phyloP scores from a whole-genome alignment of 768 basidiomycete genomes.

The Collybiopsis confluens region DNA sequence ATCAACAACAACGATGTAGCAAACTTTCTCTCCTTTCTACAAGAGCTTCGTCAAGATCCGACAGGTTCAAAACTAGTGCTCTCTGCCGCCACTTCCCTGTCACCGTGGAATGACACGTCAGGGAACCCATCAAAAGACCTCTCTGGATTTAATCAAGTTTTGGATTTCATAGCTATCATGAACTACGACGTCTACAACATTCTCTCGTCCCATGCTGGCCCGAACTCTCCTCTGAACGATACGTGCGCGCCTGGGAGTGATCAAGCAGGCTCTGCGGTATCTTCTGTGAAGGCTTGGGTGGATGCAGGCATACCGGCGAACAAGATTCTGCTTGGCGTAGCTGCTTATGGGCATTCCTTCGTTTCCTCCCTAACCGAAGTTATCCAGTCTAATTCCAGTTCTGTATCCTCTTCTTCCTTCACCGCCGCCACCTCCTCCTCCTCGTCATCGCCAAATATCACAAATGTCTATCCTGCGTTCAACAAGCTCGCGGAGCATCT shows the following conservation, averaged over 20 bases:
- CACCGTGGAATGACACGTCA: conserved; percentile 41
- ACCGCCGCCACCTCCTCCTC: too few species aligned
- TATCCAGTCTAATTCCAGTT: conserved; percentile 18
- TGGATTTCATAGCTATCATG: conserved; percentile 53
- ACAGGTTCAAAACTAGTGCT: conserved; percentile 53
- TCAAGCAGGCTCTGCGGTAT: conserved; percentile 71
- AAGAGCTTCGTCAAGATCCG: conserved; percentile 55
- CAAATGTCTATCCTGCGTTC: conserved; percentile 43
- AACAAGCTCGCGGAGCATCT: conserved; percentile 34
- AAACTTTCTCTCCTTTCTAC: conserved; percentile 77
- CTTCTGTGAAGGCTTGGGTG: conserved; percentile 72
- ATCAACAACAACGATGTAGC: conserved; percentile 57
- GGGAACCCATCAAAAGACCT: conserved; percentile 66
- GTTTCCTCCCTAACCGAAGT: conserved; percentile 33
- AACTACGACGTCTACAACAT: conserved; percentile 45
- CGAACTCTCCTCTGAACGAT: conserved; percentile 83
- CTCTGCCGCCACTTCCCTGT: conserved; percentile 38
- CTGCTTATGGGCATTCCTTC: conserved; percentile 82
- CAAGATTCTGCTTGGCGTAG: conserved; percentile 77
- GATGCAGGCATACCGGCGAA: conserved; percentile 69
- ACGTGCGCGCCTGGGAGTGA: conserved; percentile 57
- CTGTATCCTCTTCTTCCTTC: too few species aligned
- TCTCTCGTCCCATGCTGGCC: conserved; percentile 47
- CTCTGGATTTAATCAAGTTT: conserved; percentile 61
- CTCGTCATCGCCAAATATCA: conserved; percentile 11